Percentiles rank a stretch among this genome's conserved stretches.
phyloP scores from a whole-genome alignment of 1,139 yeast genomes.

The Protomyces inouyei region DNA sequence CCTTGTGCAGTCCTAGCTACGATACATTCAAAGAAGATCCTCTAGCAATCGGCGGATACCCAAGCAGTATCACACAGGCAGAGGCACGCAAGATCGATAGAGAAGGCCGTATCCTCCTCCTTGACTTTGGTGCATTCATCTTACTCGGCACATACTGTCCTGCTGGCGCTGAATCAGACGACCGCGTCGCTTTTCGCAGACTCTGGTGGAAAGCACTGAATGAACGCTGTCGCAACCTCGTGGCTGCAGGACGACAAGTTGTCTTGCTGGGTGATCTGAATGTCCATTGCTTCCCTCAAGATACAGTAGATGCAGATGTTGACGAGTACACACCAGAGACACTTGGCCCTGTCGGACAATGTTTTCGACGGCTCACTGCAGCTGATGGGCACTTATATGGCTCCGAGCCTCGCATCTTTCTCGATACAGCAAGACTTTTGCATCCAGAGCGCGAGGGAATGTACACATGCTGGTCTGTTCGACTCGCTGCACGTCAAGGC shows the following conservation, averaged over 20 bases:
- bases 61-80: slow-evolving; percentile 36
- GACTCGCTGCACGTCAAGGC: slow-evolving; percentile 55
- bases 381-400: neutral
- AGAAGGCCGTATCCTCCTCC: slow-evolving; percentile 77
- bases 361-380: neutral
- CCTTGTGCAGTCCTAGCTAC: slow-evolving; percentile 66
- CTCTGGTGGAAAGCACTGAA: slow-evolving; percentile 57
- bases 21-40: slow-evolving; percentile 33
- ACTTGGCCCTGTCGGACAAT: slow-evolving; percentile 20
- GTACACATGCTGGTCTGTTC: slow-evolving; percentile 83
- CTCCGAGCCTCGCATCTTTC: slow-evolving; percentile 39
- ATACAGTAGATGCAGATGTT: slow-evolving; percentile 57
- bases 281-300: slow-evolving; percentile 71
- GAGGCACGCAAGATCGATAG: slow-evolving; percentile 54
- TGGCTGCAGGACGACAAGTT: slow-evolving; percentile 52
- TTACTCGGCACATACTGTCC: slow-evolving; percentile 84
- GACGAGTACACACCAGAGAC: slow-evolving; percentile 17
- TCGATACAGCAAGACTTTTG: slow-evolving; percentile 59
- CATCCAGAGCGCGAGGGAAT: slow-evolving; percentile 58
- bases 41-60: slow-evolving; percentile 65
- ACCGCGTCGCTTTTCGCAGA: slow-evolving; percentile 60
- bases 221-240: slow-evolving; percentile 54
- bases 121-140: slow-evolving; percentile 61
- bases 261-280: slow-evolving; percentile 85
- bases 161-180: slow-evolving; percentile 55